A percentile compares a stretch with the other conserved stretches of the same genome.
Evolutionary conservation across 2,329 filamentous ascomycete genomes (phyloP).

Genomic region (Beauveria medogensis): DNA sequence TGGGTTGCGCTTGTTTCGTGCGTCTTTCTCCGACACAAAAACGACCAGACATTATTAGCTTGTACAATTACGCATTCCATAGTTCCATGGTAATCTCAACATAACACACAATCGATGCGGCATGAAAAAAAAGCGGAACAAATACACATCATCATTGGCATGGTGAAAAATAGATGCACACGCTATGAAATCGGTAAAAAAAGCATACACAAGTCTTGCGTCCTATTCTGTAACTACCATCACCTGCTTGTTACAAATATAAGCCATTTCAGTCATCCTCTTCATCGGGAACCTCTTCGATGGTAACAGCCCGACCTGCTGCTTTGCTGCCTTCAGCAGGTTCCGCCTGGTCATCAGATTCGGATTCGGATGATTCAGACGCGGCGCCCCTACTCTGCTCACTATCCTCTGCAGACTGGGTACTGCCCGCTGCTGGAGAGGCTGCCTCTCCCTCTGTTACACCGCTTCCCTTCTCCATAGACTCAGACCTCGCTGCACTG

Average conservation of each 20-base stretch:
- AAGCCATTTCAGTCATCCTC: conserved; percentile 25
- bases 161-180: not conserved
- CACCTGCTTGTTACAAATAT: not conserved
- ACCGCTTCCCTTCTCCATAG: not conserved
- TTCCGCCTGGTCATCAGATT: conserved; percentile 12
- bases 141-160: not conserved
- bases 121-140: not conserved
- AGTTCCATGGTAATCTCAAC: not conserved
- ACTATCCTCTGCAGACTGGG: not conserved
- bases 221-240: not conserved
- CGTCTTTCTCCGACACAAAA: not conserved
- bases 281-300: conserved; percentile 37
- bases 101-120: not conserved
- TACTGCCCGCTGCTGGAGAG: not conserved
- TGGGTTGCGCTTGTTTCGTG: not conserved
- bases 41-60: not conserved
- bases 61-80: not conserved
- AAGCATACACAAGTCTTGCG: not conserved
- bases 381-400: not conserved
- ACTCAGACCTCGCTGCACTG: conserved; percentile 19
- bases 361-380: conserved; percentile 10
- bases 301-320: conserved; percentile 37
- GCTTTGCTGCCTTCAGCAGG: conserved; percentile 23
- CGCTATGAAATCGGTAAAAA: not conserved
- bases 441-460: not conserved